Evolutionary conservation across 2,329 filamentous ascomycete species (phyloP), one percentile per base, ranked within the genome.

Genomic region (Neonectria neomacrospora): DNA sequence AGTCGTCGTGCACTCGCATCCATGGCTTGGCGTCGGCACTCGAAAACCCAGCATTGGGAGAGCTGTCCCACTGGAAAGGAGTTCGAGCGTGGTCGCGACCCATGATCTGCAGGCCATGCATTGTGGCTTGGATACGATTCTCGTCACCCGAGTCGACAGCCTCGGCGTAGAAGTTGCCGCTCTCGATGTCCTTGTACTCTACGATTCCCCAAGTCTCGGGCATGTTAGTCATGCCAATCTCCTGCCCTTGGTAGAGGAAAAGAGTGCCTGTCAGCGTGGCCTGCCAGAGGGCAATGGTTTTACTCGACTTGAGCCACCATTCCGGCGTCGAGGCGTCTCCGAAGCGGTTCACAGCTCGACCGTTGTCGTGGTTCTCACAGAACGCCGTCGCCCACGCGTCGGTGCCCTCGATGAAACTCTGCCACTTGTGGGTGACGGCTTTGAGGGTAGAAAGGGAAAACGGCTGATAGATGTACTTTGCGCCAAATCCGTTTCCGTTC

Each of bases 1-100:
- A 89, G 30, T 84, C 80, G 20, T 90, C 86, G 68, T 91, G 88
- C 1, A 89, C 84, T 2, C 86, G 81, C 87, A 92, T 92, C 90
- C 90, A 92, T 0, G 90, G 88, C 66, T 81, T 82, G 0, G 72
- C 73, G 0, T 60, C 67, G 0, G 61, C 67, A 14, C 71, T 68
- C 0, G 87, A 85, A 75, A 93, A 92, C 0, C 90, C 90, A 0
- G 86, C 87, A 64, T 90, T 83, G 0, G 82, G 76, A 0, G 80
- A 78, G 1, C 76, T 80, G 54, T 85, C 82, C 90, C 90, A 93
- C 55, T 90, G 88, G 73, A 92, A 86, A 0, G 90, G 90, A 2
- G 89, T 83, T 0, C 90, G 80, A 2, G 88, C 81, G 71, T 92
- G 86, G 66, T 92, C 90, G 7, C 89, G 80, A 0, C 84, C 88